Evolutionary conservation across 768 basidiomycete species (phyloP).

Genomic region (Pilatotrama ljubarskyi): DNA sequence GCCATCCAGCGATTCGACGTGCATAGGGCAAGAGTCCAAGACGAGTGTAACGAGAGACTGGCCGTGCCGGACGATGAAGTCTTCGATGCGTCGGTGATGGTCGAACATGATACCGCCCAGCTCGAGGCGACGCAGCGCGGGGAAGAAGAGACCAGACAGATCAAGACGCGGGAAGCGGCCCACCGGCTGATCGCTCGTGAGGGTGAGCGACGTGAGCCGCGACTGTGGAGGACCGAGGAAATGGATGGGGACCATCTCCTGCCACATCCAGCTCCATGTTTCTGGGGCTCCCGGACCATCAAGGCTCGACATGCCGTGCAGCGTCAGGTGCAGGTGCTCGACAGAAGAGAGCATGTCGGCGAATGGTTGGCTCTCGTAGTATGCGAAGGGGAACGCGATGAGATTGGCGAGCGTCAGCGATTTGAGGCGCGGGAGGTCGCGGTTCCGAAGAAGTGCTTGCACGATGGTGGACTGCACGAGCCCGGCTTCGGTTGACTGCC

Average conservation of each 20-base stretch:
- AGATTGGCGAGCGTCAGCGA: conserved; percentile 17
- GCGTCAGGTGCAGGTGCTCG: conserved; percentile 2
- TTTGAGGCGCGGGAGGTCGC: not conserved
- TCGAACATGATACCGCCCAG: conserved; percentile 21
- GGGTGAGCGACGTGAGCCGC: conserved; percentile 19
- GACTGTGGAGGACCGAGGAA: conserved; percentile 20
- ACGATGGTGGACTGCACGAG: conserved; percentile 15
- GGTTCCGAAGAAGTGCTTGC: conserved; percentile 3
- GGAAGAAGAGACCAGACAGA: conserved; percentile 22
- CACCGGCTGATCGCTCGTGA: conserved; percentile 24
- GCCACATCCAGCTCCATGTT: conserved; percentile 21
- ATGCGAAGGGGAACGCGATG: conserved; percentile 15
- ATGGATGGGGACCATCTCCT: conserved; percentile 15
- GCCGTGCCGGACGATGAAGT: conserved; percentile 21
- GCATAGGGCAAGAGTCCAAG: conserved; percentile 25
- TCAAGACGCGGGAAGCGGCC: conserved; percentile 17
- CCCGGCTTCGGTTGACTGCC: not conserved
- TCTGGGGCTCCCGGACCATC: conserved; percentile 7
- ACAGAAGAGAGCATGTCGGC: conserved; percentile 5
- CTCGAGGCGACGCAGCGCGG: conserved; percentile 12
- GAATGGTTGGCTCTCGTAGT: conserved; percentile 7
- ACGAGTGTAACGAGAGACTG: conserved; percentile 13
- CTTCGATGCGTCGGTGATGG: conserved; percentile 8
- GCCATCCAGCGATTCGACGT: not conserved
- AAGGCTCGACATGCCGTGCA: conserved; percentile 12